Base-by-base conservation (phyloP, 345 rosid species). In the Xanthoceras sorbifolium region DNA sequence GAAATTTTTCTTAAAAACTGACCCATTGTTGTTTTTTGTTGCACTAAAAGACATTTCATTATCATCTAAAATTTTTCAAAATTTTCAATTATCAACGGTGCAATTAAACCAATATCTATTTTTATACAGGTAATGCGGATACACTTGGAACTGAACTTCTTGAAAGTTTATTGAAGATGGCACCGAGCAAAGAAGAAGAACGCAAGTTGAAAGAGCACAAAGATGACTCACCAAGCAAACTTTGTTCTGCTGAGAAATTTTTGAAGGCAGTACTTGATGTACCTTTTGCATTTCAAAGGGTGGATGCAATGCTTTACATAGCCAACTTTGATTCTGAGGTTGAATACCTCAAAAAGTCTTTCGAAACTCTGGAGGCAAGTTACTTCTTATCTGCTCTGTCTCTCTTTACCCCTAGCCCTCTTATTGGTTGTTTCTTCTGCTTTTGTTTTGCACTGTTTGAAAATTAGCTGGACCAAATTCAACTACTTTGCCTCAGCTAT, bases 131-230 rank as follows among this genome's bases (percentile, higher is more conserved):
- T 40, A 94, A 90, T 81, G 89, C 88, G 3, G 98, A 97, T 67
- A 83, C 91, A 28, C 98, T 97, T 68, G 99, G 98, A 60, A 82
- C 98, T 44, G 98, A 96, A 82, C 97, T 96, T 87, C 97, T 96
- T 46, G 99, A 96, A 83, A 91, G 91, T 85, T 86, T 96, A 78
- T 74, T 88, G 55, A 96, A 90, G 87, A 93, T 96, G 99, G 97
- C 98, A 11, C 98, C 98, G 0, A 88, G 89, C 34, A 96, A 93
- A 83, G 97, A 96, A 79, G 99, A 96, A 85, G 99, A 96, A 80
- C 92, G 92, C 2, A 96, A 87, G 55, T 81, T 96, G 78, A 91
- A 86, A 82, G 98, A 76, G 65, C 92, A 85, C 78, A 89, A 86
- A 71, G 97, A 92, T 46, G 94, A 86, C 79, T 89, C 98, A 6